Base-by-base conservation (phyloP, 1,139 yeast species). In the Magnusiomyces tetraspermus region DNA sequence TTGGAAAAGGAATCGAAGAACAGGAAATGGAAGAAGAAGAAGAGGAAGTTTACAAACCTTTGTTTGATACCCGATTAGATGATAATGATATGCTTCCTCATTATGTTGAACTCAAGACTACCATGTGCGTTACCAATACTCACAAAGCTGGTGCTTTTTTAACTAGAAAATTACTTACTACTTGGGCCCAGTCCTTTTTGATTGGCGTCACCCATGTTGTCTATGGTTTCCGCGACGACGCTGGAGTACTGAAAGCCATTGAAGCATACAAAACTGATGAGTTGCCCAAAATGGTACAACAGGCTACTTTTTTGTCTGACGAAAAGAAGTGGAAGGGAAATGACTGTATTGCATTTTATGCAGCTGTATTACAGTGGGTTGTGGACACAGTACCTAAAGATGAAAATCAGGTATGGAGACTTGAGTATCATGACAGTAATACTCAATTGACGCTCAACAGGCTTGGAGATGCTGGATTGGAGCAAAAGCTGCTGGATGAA, bases 181-280 rank as follows among this genome's bases (percentile, higher is more conserved):
- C 94, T 0, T 94, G 99, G 99, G 89, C 96, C 2, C 97, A 90
- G 70, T 83, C 95, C 58, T 94, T 90, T 66, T 71, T 94, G 43
- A 75, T 88, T 51, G 98, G 98, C 2, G 77, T 90, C 19, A 82
- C 84, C 11, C 79, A 78, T 56, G 76, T 92, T 2, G 78, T 86
- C 1, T 86, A 87, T 64, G 99, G 97, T 0, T 92, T 85, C 68
- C 76, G 97, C 58, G 95, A 89, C 64, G 85, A 85, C 30, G 71
- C 77, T 44, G 76, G 85, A 50, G 67, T 76, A 28, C 70, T 94
- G 53, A 73, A 76, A 58, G 70, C 83, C 2, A 80, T 88, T 1
- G 97, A 92, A 67, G 80, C 83, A 55, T 89, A 73, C 66, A 74
- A 78, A 51, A 85, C 95, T 0, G 92, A 85, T 47, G 85, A 86